Conservation (phyloP, 192 early-diverging fungal species). For the Coemansia aciculifera region DNA sequence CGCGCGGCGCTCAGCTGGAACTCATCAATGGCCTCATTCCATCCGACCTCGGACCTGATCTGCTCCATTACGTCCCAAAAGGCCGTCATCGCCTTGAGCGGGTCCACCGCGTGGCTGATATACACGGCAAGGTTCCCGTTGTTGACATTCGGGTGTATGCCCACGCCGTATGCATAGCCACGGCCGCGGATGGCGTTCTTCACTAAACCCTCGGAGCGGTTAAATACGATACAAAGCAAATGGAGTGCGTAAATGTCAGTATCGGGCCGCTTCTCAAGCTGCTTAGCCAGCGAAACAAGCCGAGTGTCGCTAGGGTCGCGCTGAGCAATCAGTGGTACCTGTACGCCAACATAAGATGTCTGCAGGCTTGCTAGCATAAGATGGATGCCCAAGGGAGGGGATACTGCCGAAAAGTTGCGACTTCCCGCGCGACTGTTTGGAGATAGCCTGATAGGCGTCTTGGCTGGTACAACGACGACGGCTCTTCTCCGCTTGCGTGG, state of each 20-base stretch:
- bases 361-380: conserved; percentile 28
- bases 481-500: conserved; percentile 37
- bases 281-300: conserved; percentile 15
- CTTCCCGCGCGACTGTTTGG: conserved; percentile 18
- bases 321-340: conserved; percentile 26
- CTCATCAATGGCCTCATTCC: conserved; percentile 36
- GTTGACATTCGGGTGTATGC: conserved; percentile 25
- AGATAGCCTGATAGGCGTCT: background rate
- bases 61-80: conserved; percentile 42
- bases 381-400: conserved; percentile 35
- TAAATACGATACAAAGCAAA: conserved; percentile 66
- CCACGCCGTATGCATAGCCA: conserved; percentile 74
- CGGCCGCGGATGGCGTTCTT: conserved; percentile 78
- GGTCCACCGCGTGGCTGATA: conserved; percentile 49
- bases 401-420: conserved; percentile 20
- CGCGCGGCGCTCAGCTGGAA: conserved; percentile 44
- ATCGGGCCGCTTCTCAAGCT: conserved; percentile 32
- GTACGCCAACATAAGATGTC: conserved; percentile 47
- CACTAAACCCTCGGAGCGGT: conserved; percentile 75
- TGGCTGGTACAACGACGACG: background rate
- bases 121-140: conserved; percentile 44
- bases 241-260: conserved; percentile 33
- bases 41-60: conserved; percentile 23
- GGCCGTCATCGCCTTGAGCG: conserved; percentile 38
- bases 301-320: background rate